phyloP scores from a whole-genome alignment of 1,139 yeast species.

The Geotrichum histeridarum region DNA sequence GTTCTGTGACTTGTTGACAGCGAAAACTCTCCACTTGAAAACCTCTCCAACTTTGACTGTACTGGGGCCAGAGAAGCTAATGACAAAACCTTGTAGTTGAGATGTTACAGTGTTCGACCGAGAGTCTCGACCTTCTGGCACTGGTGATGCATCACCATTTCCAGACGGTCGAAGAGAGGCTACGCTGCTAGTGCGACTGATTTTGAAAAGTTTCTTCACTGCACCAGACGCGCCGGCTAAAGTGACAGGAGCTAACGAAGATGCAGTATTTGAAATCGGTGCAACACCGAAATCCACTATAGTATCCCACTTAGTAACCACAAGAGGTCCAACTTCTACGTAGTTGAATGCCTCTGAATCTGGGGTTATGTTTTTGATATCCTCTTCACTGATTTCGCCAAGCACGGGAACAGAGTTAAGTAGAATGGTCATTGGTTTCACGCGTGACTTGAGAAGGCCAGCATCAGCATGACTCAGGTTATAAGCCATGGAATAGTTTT shows the following conservation, averaged over 20 bases:
- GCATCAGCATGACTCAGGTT: slow-evolving; percentile 29
- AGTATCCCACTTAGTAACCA: slow-evolving; percentile 60
- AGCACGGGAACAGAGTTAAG: slow-evolving; percentile 31
- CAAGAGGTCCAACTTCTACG: slow-evolving; percentile 29
- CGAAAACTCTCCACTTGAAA: slow-evolving; percentile 61
- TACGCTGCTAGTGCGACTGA: slow-evolving; percentile 8
- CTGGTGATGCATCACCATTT: slow-evolving; percentile 9
- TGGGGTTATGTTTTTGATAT: slow-evolving; percentile 2
- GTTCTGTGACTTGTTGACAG: slow-evolving; percentile 51
- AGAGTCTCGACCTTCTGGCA: slow-evolving; percentile 2
- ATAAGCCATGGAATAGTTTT: slow-evolving; percentile 34
- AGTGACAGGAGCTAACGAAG: slow-evolving; percentile 18
- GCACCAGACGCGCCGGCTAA: slow-evolving; percentile 19
- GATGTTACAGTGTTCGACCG: slow-evolving; percentile 14
- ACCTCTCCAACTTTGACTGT: slow-evolving; percentile 56
- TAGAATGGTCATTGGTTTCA: slow-evolving; percentile 28
- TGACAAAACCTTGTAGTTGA: slow-evolving; percentile 43
- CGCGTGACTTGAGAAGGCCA: slow-evolving; percentile 22
- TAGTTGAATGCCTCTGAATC: slow-evolving; percentile 1
- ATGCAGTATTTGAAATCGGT: slow-evolving; percentile 40
- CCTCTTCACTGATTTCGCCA: slow-evolving; percentile 15
- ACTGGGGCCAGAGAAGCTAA: slow-evolving; percentile 63
- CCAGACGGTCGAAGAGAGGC: slow-evolving; percentile 11
- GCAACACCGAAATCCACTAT: slow-evolving; percentile 51
- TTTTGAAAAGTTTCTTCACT: slow-evolving; percentile 18